Conservation (phyloP, 139 green algal species). For the Ettlia oleoabundans region DNA sequence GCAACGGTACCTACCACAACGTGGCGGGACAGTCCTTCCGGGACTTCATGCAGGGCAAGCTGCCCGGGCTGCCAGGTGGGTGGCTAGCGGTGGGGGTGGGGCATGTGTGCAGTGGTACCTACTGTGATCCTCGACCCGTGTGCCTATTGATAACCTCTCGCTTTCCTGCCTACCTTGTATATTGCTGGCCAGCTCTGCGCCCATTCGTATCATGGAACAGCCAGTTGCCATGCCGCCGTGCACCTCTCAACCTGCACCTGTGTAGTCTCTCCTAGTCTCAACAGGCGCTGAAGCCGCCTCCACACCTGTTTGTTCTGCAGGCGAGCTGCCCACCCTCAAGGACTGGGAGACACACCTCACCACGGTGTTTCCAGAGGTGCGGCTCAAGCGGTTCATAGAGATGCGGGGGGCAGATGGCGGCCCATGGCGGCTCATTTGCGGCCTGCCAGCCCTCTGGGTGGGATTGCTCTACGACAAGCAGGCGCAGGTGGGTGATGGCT, state of each 20-base stretch:
- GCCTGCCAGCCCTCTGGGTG: conserved; percentile 93
- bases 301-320: conserved; percentile 35
- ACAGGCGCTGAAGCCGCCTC: neutral
- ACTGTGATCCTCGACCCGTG: too few species aligned
- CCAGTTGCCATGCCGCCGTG: too few species aligned
- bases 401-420: conserved; percentile 98
- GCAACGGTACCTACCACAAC: conserved; percentile 91
- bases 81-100: too few species aligned
- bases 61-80: conserved; percentile 80
- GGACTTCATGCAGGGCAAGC: conserved; percentile 93
- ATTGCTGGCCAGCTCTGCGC: too few species aligned
- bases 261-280: too few species aligned
- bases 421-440: conserved; percentile 90
- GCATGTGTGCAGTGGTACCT: too few species aligned
- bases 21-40: conserved; percentile 79
- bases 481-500: conserved; percentile 24
- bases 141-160: too few species aligned
- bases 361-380: conserved; percentile 96
- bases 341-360: conserved; percentile 98
- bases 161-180: too few species aligned
- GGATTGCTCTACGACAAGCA: conserved; percentile 92
- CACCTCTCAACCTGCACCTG: too few species aligned
- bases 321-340: conserved; percentile 84
- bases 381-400: conserved; percentile 96
- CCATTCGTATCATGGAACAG: too few species aligned